Base-by-base conservation (phyloP, 139 green algal genomes). In the Eudorina sp. region DNA sequence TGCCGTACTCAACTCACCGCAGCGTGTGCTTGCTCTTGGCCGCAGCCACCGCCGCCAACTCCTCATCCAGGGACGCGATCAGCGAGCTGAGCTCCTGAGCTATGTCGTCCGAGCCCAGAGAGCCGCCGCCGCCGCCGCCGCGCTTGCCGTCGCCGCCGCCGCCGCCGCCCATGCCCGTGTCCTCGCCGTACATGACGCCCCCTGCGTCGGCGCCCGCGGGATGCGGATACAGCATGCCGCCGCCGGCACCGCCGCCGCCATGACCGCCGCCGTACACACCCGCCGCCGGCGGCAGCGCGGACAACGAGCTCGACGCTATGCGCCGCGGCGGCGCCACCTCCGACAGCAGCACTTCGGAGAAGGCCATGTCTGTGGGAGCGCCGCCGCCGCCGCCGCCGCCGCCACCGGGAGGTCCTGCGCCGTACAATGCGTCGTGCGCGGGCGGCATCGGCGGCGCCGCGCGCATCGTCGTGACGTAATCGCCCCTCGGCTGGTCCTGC, bases 301-400 rank as follows among this genome's bases (percentile, higher is more conserved):
- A 29, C 29, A 48, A 3, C 40, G 34, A 29, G 53, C 13, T 36
- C 0, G 73, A 55, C 14, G 45, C 34, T 29, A 64, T 19, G 11
- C 45, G 41, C n/a, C 73, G 73, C 27, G 18, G 45, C 7, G 70
- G 40, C 70, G 70, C 40, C 70, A 62, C 48, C 46, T 86, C 80
- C 14, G 80, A 76, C 41, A 86, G 60, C 41, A 86, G 60, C 29
- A 86, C 80, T 31, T 79, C 81, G 2, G 81, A 87, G 27, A 78
- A 78, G 19, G 34, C 62, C 4, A 87, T 74, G 40, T 85, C 79
- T 1, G 21, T 38, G 11, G 6, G 18, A 19, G 9, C 46, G 46
- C 46, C 74, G 7, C 43, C 48, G 25, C 45, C 16, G 45, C 45
- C 46, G 46, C 46, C 74, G 7, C 43, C 48, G 25, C 45, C 16